phyloP scores from a whole-genome alignment of 306 rosid species.

The Lablab purpureus region DNA sequence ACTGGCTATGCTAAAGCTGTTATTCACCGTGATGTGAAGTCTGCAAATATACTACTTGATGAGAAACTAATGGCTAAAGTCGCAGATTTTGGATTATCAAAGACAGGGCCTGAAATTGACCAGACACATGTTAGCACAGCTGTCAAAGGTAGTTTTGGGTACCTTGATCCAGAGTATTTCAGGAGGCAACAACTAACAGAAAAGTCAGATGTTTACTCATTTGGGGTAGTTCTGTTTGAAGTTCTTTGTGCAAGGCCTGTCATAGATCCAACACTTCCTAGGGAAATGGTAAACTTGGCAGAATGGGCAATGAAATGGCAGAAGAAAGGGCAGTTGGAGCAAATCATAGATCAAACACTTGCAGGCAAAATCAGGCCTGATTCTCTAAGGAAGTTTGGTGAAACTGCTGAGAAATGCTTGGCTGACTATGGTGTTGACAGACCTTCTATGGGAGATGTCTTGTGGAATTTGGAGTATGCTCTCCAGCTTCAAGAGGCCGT shows the following conservation, averaged over 20 bases:
- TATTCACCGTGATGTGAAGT: slow-evolving; percentile 91
- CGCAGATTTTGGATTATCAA: slow-evolving; percentile 89
- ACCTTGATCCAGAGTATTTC: slow-evolving; percentile 93
- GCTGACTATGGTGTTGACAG: slow-evolving; percentile 85
- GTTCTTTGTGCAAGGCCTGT: slow-evolving; percentile 91
- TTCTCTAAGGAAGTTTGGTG: slow-evolving; percentile 86
- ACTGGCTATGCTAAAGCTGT: slow-evolving; percentile 90
- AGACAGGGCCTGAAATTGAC: slow-evolving; percentile 83
- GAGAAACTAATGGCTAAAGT: slow-evolving; percentile 96
- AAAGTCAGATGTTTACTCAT: slow-evolving; percentile 88
- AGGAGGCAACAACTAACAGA: slow-evolving; percentile 88
- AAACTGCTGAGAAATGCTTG: slow-evolving; percentile 90
- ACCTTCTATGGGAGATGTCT: slow-evolving; percentile 92
- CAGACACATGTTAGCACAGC: slow-evolving; percentile 93
- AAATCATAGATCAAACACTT: slow-evolving; percentile 73
- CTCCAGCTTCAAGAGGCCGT: slow-evolving; percentile 86
- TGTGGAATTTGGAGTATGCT: slow-evolving; percentile 89
- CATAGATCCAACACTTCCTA: slow-evolving; percentile 83
- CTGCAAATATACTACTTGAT: slow-evolving; percentile 88
- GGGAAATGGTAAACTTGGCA: slow-evolving; percentile 91
- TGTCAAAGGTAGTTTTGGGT: slow-evolving; percentile 88
- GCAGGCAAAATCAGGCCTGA: slow-evolving; percentile 74
- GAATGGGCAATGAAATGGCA: slow-evolving; percentile 98
- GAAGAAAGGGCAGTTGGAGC: slow-evolving; percentile 79
- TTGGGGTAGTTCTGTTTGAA: slow-evolving; percentile 89